Conservation (phyloP, 345 rosid species). For the Arabidopsis thaliana region TAIR10.1 NC_003070.9:18494501-18495000, state of each 20-base stretch:
- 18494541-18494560: conserved; percentile 22
- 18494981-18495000: conserved; percentile 20
- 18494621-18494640: conserved; percentile 95
- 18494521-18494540: neutral
- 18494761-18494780: conserved; percentile 82
- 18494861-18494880: conserved; percentile 59
- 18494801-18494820: conserved; percentile 58
- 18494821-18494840: conserved; percentile 45
- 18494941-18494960: conserved; percentile 21
- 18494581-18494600: conserved; percentile 76
- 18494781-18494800: conserved; percentile 57
- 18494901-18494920: conserved; percentile 86
- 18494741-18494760: conserved; percentile 75
- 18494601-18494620: conserved; percentile 89
- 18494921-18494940: conserved; percentile 51
- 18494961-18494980: conserved; percentile 5
- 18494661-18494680: conserved; percentile 95
- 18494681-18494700: conserved; percentile 91
- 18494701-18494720: conserved; percentile 90
- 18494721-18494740: conserved; percentile 88
- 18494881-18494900: conserved; percentile 55
- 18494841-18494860: conserved; percentile 53
- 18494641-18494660: conserved; percentile 94
- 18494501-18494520: conserved; percentile 14
- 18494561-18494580: conserved; percentile 58